Conservation (phyloP, 495 filamentous ascomycete species). For the Trichocladium uniseriatum region DNA sequence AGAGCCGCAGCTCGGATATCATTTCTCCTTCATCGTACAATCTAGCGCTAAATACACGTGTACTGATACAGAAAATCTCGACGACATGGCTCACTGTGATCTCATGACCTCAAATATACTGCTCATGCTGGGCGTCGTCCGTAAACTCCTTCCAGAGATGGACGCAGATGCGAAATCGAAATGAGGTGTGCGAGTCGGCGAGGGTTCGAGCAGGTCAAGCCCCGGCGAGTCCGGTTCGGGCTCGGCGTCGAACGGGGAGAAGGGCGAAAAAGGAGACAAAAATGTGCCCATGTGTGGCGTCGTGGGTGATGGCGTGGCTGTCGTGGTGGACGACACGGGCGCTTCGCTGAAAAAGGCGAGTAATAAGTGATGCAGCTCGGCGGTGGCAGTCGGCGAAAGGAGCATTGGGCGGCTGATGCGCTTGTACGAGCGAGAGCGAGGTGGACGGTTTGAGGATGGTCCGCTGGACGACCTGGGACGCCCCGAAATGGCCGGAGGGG, state of each 20-base stretch:
- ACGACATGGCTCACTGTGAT: slow-evolving; percentile 12
- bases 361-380: slow-evolving; percentile 26
- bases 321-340: slow-evolving; percentile 15
- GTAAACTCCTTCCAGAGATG: slow-evolving; percentile 9
- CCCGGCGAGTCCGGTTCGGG: slow-evolving; percentile 17
- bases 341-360: slow-evolving; percentile 23
- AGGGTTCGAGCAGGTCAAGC: slow-evolving; percentile 30
- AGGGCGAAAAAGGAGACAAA: slow-evolving; percentile 16
- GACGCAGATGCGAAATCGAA: neutral
- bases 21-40: slow-evolving; percentile 2
- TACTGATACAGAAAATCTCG: neutral
- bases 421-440: slow-evolving; percentile 22
- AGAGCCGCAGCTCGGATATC: slow-evolving; percentile 11
- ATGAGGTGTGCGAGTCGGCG: slow-evolving; percentile 17
- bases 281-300: slow-evolving; percentile 12
- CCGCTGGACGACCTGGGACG: no score
- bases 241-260: slow-evolving; percentile 9
- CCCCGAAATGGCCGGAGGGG: no score
- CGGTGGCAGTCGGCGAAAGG: slow-evolving; percentile 25
- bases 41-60: neutral
- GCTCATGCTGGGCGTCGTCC: slow-evolving; percentile 23
- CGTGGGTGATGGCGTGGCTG: slow-evolving; percentile 22
- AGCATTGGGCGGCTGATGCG: slow-evolving; percentile 28
- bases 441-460: slow-evolving; percentile 13
- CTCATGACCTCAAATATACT: slow-evolving; percentile 31